Conservation (phyloP, 495 filamentous ascomycete genomes). For the Xylaria longipes region DNA sequence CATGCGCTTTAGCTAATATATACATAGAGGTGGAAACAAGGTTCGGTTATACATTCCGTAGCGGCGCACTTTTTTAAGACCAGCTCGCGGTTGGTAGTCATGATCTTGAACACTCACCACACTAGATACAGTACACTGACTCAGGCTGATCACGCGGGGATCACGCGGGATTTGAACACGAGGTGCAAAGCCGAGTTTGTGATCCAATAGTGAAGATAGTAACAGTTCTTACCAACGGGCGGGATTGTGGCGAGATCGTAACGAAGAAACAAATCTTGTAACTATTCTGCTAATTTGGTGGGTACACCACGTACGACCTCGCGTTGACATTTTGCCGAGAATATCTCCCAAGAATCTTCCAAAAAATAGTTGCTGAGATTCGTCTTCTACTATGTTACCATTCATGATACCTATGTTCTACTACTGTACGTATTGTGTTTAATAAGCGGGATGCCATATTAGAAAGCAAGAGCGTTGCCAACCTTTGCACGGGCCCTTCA, state of each 20-base stretch:
- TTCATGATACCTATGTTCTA: no score
- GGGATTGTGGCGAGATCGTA: neutral
- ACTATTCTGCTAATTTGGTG: neutral
- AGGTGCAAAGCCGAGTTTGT: neutral
- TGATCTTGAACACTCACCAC: neutral
- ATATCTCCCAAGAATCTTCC: neutral
- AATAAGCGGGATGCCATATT: neutral
- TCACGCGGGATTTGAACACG: neutral
- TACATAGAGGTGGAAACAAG: neutral
- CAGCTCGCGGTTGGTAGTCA: neutral
- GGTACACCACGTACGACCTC: neutral
- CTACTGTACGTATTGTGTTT: no score
- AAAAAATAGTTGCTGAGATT: neutral
- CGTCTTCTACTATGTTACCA: neutral
- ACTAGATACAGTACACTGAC: neutral
- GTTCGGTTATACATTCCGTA: slow-evolving; percentile 16
- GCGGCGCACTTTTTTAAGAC: neutral
- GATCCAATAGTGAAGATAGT: neutral
- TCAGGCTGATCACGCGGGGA: no score
- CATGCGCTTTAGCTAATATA: neutral
- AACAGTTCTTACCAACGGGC: neutral
- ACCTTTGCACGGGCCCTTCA: slow-evolving; percentile 2
- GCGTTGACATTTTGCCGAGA: neutral
- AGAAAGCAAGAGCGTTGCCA: neutral
- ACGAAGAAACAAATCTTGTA: neutral